These are phyloP conservation scores for Lasiosphaeriaceae sp. DNA, from an alignment of 495 filamentous ascomycete genomes.

Conservation along the genomic window DNA sequence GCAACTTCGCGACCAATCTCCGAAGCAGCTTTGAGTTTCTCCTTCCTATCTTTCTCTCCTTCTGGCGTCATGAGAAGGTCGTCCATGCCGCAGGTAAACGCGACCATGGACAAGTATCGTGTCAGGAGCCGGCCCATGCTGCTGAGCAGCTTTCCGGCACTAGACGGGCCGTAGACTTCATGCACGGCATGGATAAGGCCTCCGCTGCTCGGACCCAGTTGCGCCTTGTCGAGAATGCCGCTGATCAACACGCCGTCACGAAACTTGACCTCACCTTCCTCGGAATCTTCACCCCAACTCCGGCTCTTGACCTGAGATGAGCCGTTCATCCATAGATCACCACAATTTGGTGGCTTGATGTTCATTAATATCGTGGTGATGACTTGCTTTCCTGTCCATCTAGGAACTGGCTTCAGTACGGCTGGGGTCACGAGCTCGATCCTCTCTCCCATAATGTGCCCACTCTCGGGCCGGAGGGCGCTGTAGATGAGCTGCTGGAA, in stretches of 20 bases:
- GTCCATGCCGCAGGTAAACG: constrained; percentile 96
- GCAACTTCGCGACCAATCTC: constrained; percentile 79
- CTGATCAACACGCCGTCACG: constrained; percentile 80
- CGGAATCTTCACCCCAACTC: constrained; percentile 59
- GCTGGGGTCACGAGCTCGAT: constrained; percentile 78
- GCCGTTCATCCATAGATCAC: constrained; percentile 73
- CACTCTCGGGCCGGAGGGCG: constrained; percentile 83
- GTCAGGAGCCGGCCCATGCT: constrained; percentile 87
- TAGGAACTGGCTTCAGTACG: constrained; percentile 69
- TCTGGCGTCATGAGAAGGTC: constrained; percentile 82
- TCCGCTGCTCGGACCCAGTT: constrained; percentile 81
- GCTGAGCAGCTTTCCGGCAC: constrained; percentile 81
- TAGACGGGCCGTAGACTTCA: constrained; percentile 84
- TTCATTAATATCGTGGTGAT: constrained; percentile 92
- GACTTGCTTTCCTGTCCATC: constrained; percentile 99
- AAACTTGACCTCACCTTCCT: constrained; percentile 78
- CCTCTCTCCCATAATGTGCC: constrained; percentile 64
- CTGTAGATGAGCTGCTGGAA: constrained; percentile 91
- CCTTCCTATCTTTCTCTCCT: constrained; percentile 67
- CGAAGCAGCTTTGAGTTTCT: constrained; percentile 64
- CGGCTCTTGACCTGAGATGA: constrained; percentile 73
- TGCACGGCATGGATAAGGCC: constrained; percentile 90
- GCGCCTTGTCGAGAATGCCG: constrained; percentile 94
- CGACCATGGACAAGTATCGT: constrained; percentile 84
- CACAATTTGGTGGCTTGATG: constrained; percentile 69